phyloP scores from a whole-genome alignment of 2,329 filamentous ascomycete genomes.

The Emmonsiellopsis sp. region DNA sequence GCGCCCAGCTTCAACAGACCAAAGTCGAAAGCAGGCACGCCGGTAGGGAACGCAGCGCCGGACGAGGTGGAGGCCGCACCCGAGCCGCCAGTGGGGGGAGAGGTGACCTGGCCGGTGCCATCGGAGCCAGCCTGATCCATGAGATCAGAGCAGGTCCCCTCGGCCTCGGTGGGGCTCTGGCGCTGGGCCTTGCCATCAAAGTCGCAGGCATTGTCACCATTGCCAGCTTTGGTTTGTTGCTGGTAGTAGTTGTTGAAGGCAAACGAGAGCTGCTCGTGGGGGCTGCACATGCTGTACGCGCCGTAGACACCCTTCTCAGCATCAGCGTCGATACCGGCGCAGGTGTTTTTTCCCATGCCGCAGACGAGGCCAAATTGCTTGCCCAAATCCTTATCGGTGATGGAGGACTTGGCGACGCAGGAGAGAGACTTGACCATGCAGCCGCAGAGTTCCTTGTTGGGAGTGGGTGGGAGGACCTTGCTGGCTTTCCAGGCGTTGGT shows the following conservation, averaged over 20 bases:
- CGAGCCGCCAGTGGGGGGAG: slow-evolving; percentile 20
- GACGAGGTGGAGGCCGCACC: slow-evolving; percentile 18
- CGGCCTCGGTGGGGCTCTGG: slow-evolving; percentile 24
- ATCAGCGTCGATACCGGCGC: slow-evolving; percentile 31
- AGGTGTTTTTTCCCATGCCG: slow-evolving; percentile 27
- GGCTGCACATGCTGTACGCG: slow-evolving; percentile 38
- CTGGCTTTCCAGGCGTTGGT: slow-evolving; percentile 60
- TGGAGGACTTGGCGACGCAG: slow-evolving; percentile 56
- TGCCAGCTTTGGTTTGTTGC: slow-evolving; percentile 25
- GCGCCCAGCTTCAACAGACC: slow-evolving; percentile 32
- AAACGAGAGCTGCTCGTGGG: slow-evolving; percentile 35
- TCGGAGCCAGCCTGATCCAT: slow-evolving; percentile 32
- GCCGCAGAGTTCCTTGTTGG: slow-evolving; percentile 67
- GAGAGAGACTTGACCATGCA: slow-evolving; percentile 73
- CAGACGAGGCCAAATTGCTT: slow-evolving; percentile 54
- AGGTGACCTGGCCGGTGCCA: slow-evolving; percentile 32
- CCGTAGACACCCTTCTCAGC: slow-evolving; percentile 35
- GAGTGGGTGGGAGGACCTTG: slow-evolving; percentile 64
- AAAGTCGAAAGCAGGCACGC: slow-evolving; percentile 7
- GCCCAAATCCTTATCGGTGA: slow-evolving; percentile 52
- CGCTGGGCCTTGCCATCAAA: slow-evolving; percentile 34
- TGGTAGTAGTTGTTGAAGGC: slow-evolving; percentile 37
- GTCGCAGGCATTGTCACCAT: slow-evolving; percentile 30
- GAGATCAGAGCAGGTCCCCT: slow-evolving; percentile 28
- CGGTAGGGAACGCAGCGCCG: not conserved